phyloP scores from a whole-genome alignment of 148 eudicot genomes.

The Dysphania ambrosioides region DNA sequence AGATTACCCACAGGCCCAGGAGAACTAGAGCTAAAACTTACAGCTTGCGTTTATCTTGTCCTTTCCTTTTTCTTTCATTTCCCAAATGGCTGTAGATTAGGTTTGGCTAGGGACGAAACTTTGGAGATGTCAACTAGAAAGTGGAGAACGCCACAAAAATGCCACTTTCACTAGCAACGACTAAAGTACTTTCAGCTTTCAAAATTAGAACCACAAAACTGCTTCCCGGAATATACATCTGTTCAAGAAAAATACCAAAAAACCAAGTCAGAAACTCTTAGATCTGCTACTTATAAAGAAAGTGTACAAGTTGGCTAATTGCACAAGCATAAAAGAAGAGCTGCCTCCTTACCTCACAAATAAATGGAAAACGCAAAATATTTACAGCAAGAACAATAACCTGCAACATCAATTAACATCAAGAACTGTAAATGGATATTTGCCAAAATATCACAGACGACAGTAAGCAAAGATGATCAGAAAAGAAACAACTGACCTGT shows the following conservation, averaged over 20 bases:
- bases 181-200: slow-evolving; percentile 14
- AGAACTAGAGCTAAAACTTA: background rate
- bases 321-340: background rate
- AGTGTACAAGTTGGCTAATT: background rate
- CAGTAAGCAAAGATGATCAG: background rate
- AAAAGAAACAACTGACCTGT: slow-evolving; percentile 41
- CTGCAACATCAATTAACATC: slow-evolving; percentile 30
- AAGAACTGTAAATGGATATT: slow-evolving; percentile 5
- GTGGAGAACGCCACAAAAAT: slow-evolving; percentile 4
- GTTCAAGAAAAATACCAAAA: slow-evolving; percentile 18
- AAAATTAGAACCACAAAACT: slow-evolving; percentile 17
- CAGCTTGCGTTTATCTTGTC: background rate
- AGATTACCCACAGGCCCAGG: background rate
- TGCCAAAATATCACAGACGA: background rate
- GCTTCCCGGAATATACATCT: slow-evolving; percentile 62
- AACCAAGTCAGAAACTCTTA: background rate
- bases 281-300: background rate
- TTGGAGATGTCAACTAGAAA: background rate
- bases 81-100: slow-evolving; percentile 3
- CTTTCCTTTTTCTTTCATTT: background rate
- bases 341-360: slow-evolving; percentile 40
- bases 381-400: slow-evolving; percentile 46
- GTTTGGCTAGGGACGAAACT: slow-evolving; percentile 4
- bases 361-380: slow-evolving; percentile 37
- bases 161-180: background rate